Evolutionary conservation across 148 eudicot genomes (phyloP).

Genomic region (Selenicereus undatus): DNA sequence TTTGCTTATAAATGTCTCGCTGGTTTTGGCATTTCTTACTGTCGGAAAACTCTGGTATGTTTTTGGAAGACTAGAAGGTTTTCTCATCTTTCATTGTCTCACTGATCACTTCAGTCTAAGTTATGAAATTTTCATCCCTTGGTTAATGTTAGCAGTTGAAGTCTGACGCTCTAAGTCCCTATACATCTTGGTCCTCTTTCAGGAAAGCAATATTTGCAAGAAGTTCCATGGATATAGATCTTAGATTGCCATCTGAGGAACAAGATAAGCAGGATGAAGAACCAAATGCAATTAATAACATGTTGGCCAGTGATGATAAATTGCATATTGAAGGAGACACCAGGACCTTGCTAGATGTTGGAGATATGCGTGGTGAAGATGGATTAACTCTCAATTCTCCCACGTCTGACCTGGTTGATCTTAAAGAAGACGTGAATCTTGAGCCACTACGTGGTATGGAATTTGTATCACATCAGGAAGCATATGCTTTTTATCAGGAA

Average conservation of each 20-base stretch:
- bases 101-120: not conserved
- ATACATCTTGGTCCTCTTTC: conserved; percentile 1
- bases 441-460: conserved; percentile 96
- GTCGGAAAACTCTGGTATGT: not conserved
- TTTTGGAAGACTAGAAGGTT: not conserved
- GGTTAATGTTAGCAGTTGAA: not conserved
- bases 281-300: conserved; percentile 41
- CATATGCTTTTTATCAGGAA: conserved; percentile 95
- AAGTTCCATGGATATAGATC: conserved; percentile 80
- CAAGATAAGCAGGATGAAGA: conserved; percentile 77
- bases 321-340: conserved; percentile 40
- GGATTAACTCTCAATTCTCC: conserved; percentile 47
- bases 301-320: conserved; percentile 63
- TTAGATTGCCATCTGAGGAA: conserved; percentile 80
- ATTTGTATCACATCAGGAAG: conserved; percentile 92
- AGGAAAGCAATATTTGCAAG: conserved; percentile 19
- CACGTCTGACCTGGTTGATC: conserved; percentile 45
- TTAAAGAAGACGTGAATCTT: conserved; percentile 64
- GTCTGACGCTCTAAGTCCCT: conserved; percentile 1
- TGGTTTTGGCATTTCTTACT: conserved; percentile 2
- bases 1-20: not conserved
- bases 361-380: conserved; percentile 40
- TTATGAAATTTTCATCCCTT: not conserved
- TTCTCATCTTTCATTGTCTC: not conserved
- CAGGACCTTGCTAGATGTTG: conserved; percentile 36